phyloP scores from a whole-genome alignment of 208 protist genomes.

The Pavlovales sp. region DNA sequence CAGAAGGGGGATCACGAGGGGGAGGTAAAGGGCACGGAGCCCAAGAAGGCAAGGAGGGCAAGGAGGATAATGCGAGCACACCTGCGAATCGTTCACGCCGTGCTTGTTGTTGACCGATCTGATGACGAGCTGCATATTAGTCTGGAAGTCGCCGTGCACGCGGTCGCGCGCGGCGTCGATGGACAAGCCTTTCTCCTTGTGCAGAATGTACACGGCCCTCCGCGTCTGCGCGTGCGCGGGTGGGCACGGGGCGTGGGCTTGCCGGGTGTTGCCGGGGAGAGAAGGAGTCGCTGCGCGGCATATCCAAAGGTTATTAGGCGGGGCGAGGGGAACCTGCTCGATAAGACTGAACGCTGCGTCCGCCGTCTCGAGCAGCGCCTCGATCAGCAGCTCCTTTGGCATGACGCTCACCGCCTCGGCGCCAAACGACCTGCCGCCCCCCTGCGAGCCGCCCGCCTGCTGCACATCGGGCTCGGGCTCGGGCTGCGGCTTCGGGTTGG shows the following conservation, averaged over 20 bases:
- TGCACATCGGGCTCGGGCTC: too few species aligned
- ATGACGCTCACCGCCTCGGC: background rate
- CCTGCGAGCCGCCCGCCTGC: too few species aligned
- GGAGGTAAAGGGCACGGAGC: too few species aligned
- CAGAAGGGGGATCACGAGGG: too few species aligned
- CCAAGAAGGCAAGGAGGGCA: too few species aligned
- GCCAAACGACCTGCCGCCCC: background rate
- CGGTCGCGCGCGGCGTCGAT: background rate
- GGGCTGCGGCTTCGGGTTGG: background rate
- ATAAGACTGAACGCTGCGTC: background rate
- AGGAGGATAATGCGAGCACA: too few species aligned
- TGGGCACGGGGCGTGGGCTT: background rate
- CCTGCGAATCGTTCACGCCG: background rate
- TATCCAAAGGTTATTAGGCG: too few species aligned
- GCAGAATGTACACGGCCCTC: background rate
- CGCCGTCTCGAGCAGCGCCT: background rate
- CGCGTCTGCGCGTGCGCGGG: background rate
- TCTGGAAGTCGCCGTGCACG: background rate
- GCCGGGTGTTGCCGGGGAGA: background rate
- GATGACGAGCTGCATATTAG: background rate
- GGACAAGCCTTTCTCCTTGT: background rate
- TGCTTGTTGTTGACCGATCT: background rate
- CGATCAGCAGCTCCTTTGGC: background rate
- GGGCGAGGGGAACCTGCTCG: background rate
- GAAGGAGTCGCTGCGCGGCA: too few species aligned